Conservation (phyloP, 805 yeast genomes). For the Saccharomycopsis schoenii region DNA sequence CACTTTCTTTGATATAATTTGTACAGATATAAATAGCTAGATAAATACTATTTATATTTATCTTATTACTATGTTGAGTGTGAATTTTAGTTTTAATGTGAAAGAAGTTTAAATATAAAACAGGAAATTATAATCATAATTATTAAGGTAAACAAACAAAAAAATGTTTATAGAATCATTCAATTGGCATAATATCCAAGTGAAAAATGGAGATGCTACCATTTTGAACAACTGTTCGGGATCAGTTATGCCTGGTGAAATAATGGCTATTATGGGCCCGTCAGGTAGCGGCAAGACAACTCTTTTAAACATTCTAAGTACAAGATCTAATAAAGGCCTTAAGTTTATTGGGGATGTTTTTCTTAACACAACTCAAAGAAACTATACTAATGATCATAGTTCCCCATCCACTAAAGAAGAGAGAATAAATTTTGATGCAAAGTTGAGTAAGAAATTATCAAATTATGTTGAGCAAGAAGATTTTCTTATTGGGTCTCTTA, state of each 20-base stretch:
- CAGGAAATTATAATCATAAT: not conserved
- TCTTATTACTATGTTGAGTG: no score
- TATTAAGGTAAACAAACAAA: not conserved
- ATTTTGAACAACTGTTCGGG: not conserved
- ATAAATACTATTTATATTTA: no score
- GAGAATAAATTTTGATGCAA: not conserved
- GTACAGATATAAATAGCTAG: no score
- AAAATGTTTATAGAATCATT: not conserved
- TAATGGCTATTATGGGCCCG: slow-evolving; percentile 60
- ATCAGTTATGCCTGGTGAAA: not conserved
- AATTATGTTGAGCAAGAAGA: slow-evolving; percentile 5
- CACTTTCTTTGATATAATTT: no score
- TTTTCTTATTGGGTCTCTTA: slow-evolving; percentile 4
- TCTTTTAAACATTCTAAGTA: slow-evolving; percentile 49
- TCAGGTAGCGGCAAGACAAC: slow-evolving; percentile 76
- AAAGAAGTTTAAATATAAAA: not conserved
- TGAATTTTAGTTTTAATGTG: no score
- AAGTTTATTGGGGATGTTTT: not conserved
- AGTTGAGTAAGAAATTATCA: not conserved
- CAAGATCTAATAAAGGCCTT: slow-evolving; percentile 27
- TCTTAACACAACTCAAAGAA: slow-evolving; percentile 21
- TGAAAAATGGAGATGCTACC: not conserved
- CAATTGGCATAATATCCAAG: not conserved
- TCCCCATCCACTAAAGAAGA: slow-evolving; percentile 26
- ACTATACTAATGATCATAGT: slow-evolving; percentile 35